Base-by-base conservation (phyloP, 1,284 basidiomycete genomes). In the Ceratobasidium theobromae region DNA sequence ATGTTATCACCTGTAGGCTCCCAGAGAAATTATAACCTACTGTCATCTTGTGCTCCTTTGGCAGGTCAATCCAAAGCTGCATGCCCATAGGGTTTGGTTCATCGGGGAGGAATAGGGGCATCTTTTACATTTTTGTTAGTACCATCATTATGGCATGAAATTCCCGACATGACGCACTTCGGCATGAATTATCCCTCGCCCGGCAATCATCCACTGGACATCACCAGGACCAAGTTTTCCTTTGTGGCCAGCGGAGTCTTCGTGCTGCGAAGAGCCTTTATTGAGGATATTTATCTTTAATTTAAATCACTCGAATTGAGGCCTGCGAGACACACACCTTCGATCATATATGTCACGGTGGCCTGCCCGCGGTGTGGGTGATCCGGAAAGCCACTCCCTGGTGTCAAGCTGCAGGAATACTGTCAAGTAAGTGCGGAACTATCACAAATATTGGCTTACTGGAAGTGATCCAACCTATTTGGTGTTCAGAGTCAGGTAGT, bases 161-260 rank as follows among this genome's bases (percentile, higher is more conserved):
- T 40, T 28, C 18, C 38, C 16, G 9, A 23, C 18, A 25, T 8
- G 21, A 66, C 67, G 18, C 41, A 68, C 70, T 48, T 92, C 92
- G 3, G 89, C 87, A 72, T 94, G 91, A 66, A 94, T 88, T 32
- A 73, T 73, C 1, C 79, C 81, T 65, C 74, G 72, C 5, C 90
- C 91, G 11, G 93, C 94, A 73, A 86, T 89, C 94, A 97, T 97
- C 92, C 93, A 97, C 74, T 97, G 95, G 1, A 96, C 87, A 65
- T 93, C 94, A 6, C 95, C 95, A 3, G 88, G 77, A 48, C 86
- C 85, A 69, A 98, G 89, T 6, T 69, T 71, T 1, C 72, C 79
- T 65, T 84, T 82, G 76, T 98, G 92, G 1, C 95, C 95, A 3
- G 87, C 87, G 30, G 93, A 96, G 75, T 98, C 96, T 77, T 98